phyloP scores from a whole-genome alignment of 139 green algal genomes.

The Zygnema circumcarinatum region DNA sequence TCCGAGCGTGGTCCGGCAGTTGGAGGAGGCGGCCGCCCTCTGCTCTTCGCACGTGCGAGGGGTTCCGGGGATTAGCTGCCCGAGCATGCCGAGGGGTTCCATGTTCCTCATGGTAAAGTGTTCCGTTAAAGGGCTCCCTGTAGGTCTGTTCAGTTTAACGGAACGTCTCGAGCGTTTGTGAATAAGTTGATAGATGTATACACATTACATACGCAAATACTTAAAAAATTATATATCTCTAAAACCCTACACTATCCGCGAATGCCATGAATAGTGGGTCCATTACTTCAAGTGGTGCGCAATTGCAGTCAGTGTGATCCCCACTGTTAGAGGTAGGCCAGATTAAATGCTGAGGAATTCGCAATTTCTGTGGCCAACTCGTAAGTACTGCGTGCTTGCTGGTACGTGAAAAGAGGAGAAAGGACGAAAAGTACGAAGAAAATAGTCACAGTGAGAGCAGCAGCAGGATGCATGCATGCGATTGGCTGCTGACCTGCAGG shows the following conservation, averaged over 20 bases:
- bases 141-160: too few relatives aligned
- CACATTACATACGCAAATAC: too few relatives aligned
- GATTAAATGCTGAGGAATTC: too few relatives aligned
- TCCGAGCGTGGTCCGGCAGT: not conserved
- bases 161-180: not conserved
- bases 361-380: too few relatives aligned
- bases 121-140: not conserved
- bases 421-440: not conserved
- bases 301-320: too few relatives aligned
- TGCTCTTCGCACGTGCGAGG: slow-evolving; percentile 10
- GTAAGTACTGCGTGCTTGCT: too few relatives aligned
- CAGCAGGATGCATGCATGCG: not conserved
- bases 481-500: not conserved
- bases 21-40: slow-evolving; percentile 8
- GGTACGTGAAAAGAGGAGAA: too few relatives aligned
- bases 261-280: not conserved
- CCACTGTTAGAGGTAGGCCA: too few relatives aligned
- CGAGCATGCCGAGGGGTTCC: slow-evolving; percentile 44
- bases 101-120: slow-evolving; percentile 67
- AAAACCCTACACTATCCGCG: not conserved
- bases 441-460: not conserved
- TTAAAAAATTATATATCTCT: not conserved
- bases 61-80: slow-evolving; percentile 39
- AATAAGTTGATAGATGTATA: too few relatives aligned
- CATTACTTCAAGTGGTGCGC: not conserved